phyloP scores from a whole-genome alignment of 441 rosid species.

The Bruguiera hainesii region DNA sequence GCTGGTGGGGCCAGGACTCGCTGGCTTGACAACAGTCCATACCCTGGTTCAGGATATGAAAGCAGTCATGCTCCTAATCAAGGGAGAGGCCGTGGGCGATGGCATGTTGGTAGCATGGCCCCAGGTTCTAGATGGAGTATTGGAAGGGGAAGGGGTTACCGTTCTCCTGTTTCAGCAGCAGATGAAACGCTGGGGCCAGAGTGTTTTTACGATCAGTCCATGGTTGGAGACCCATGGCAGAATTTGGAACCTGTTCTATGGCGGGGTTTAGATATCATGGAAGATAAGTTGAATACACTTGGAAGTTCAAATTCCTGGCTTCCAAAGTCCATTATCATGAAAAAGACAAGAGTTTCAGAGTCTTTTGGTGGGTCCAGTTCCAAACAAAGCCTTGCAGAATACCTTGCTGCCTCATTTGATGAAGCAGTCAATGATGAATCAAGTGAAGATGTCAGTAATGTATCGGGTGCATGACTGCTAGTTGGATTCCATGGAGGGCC shows the following conservation, averaged over 20 bases:
- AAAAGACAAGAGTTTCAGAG: slow-evolving; percentile 41
- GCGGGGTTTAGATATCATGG: slow-evolving; percentile 36
- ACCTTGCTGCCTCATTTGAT: slow-evolving; percentile 69
- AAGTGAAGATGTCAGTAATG: neutral
- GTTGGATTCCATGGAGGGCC: neutral
- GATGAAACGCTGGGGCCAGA: slow-evolving; percentile 35
- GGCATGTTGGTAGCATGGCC: slow-evolving; percentile 21
- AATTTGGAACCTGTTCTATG: slow-evolving; percentile 51
- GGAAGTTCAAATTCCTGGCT: slow-evolving; percentile 50
- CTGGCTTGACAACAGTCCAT: slow-evolving; percentile 33
- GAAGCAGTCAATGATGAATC: slow-evolving; percentile 39
- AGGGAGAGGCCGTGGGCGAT: slow-evolving; percentile 46
- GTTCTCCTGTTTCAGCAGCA: slow-evolving; percentile 21
- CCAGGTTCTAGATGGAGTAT: slow-evolving; percentile 36
- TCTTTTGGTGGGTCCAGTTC: slow-evolving; percentile 39
- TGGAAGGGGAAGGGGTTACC: slow-evolving; percentile 41
- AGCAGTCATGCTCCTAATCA: slow-evolving; percentile 26
- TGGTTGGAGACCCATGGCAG: slow-evolving; percentile 81
- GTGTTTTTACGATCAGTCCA: slow-evolving; percentile 48
- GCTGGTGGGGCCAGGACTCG: slow-evolving; percentile 33
- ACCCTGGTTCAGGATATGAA: slow-evolving; percentile 26
- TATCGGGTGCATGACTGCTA: slow-evolving; percentile 28
- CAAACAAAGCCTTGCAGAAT: slow-evolving; percentile 68
- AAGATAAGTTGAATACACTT: slow-evolving; percentile 20
- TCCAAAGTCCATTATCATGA: slow-evolving; percentile 48